Percentiles rank a stretch among this genome's conserved stretches.
phyloP scores from a whole-genome alignment of 2,329 filamentous ascomycete genomes.

The Raffaelea ambrosiae region DNA sequence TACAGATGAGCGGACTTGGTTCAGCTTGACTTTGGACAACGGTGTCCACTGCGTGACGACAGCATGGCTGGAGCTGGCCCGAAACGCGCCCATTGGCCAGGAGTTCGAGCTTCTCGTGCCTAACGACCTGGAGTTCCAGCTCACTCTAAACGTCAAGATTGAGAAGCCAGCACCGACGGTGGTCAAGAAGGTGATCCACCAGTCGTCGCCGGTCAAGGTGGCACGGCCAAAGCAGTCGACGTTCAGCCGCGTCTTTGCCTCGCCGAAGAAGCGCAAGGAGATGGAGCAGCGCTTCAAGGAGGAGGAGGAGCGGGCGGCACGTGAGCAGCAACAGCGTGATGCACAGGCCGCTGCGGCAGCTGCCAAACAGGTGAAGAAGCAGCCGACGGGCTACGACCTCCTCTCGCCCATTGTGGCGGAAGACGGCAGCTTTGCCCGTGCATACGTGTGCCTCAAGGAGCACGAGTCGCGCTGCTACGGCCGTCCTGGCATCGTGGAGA shows the following conservation, averaged over 20 bases:
- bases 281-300: conserved; percentile 76
- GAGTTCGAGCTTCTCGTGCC: conserved; percentile 97
- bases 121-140: conserved; percentile 96
- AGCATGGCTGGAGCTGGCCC: conserved; percentile 85
- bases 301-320: conserved; percentile 65
- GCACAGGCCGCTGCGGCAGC: not conserved
- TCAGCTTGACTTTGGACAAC: conserved; percentile 95
- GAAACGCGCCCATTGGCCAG: conserved; percentile 89
- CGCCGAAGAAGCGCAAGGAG: conserved; percentile 94
- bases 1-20: conserved; percentile 80
- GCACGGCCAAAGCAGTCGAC: conserved; percentile 70
- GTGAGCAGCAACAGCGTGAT: conserved; percentile 35
- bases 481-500: conserved; percentile 76
- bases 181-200: conserved; percentile 31
- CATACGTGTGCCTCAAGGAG: conserved; percentile 89
- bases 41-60: conserved; percentile 97
- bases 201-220: conserved; percentile 53
- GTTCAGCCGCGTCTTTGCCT: conserved; percentile 87
- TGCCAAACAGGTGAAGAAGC: conserved; percentile 39
- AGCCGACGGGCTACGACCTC: conserved; percentile 75
- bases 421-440: conserved; percentile 88
- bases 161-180: conserved; percentile 55
- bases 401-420: conserved; percentile 78
- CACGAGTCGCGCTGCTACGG: conserved; percentile 85
- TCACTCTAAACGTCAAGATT: conserved; percentile 92